Evolutionary conservation across 768 basidiomycete genomes (phyloP), one percentile per base, ranked within the genome.

Genomic region (Collybiopsis luxurians): DNA sequence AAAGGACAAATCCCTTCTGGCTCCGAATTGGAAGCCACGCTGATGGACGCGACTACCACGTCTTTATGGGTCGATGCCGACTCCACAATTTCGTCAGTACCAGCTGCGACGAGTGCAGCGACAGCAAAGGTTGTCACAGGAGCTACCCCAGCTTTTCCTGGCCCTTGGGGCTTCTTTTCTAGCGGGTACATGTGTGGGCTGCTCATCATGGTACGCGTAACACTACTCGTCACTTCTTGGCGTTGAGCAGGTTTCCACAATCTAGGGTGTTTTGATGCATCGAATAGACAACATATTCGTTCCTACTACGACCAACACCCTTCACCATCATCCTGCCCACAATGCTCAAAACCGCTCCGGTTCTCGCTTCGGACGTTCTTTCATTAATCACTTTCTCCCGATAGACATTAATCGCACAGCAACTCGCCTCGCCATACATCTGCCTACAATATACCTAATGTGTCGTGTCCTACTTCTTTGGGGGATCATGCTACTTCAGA

Each of bases 211-310:
- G 89, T 88, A 60, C 64, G 76, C 68, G 7, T 1, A 36, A 10
- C 36, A 6, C 15, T 9, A 24, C 1, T 51, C 15, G 26, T 39
- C 31, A 4, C 48, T 47, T 13, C 26, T 39, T 47, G 26, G 28
- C 48, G 34, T 39, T 30, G 27, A 51, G 23, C 21, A 30, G 48
- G 50, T 31, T 27, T 12, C n/a, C 12, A 55, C 19, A 30, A 23
- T 26, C 15, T 62, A 90, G 88, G 86, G 83, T 12, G 70, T 92
- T 47, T 64, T 91, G 27, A 69, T 90, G 57, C 87, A 91, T 62
- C 80, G 90, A 27, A 87, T 92, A 57, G 90, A 90, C 62, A 85
- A 91, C 66, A 81, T 89, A 42, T 84, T 90, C 44, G 82, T 89
- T 0, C 90, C 90, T 12, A 80, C 86, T 34, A 80, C 81, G 2